Percentiles rank a stretch among this genome's conserved stretches.
These are phyloP conservation scores for Trichophyton simii DNA, from an alignment of 2,329 filamentous ascomycete genomes.

Conservation along the genomic window DNA sequence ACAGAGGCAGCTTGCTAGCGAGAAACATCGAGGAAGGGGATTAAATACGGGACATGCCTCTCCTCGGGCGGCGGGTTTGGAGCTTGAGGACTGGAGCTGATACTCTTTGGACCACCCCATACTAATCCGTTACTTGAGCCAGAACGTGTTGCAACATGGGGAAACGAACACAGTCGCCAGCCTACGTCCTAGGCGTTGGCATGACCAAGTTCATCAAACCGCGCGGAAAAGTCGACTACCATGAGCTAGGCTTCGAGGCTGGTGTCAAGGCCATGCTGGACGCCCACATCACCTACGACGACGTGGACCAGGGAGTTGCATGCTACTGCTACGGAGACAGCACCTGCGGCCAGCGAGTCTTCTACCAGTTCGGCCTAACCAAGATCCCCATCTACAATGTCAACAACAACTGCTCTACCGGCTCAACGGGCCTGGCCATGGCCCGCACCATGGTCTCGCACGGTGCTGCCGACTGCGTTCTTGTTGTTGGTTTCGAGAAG, in stretches of 20 bases:
- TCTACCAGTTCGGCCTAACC: constrained; percentile 98
- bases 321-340: constrained; percentile 97
- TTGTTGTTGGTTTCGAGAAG: constrained; percentile 95
- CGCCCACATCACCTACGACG: constrained; percentile 80
- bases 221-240: constrained; percentile 84
- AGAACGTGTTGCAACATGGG: constrained; percentile 32
- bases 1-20: background rate
- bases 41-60: background rate
- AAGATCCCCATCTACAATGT: constrained; percentile 94
- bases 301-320: constrained; percentile 88
- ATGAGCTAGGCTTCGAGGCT: constrained; percentile 85
- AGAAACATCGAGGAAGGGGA: no score
- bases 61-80: background rate
- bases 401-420: constrained; percentile 97
- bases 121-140: background rate
- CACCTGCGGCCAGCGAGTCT: constrained; percentile 88
- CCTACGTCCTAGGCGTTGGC: constrained; percentile 91
- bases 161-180: constrained; percentile 40
- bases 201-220: constrained; percentile 99
- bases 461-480: constrained; percentile 72
- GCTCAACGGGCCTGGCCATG: constrained; percentile 80
- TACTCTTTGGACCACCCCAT: no score
- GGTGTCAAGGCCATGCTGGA: constrained; percentile 73
- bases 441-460: constrained; percentile 65
- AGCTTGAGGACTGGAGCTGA: background rate